Conservation (phyloP, 179 eudicot species). For the Gypsophila paniculata region DNA sequence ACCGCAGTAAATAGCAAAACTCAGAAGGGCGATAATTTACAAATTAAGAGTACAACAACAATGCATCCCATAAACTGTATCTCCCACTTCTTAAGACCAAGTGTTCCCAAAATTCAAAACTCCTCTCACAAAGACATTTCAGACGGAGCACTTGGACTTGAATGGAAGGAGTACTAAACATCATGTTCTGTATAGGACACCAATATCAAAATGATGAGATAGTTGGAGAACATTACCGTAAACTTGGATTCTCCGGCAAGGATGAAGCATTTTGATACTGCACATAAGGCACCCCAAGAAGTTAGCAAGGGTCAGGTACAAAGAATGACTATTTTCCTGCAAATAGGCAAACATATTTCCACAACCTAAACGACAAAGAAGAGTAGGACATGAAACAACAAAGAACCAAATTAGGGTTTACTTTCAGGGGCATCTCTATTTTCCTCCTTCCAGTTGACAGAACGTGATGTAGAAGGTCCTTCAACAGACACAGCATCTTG, state of each 20-base stretch:
- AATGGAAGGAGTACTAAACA: neutral
- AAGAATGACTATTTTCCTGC: neutral
- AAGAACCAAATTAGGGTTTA: constrained; percentile 24
- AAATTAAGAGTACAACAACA: constrained; percentile 1
- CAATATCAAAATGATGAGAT: neutral
- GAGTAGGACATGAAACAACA: constrained; percentile 1
- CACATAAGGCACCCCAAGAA: constrained; percentile 22
- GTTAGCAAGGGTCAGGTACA: constrained; percentile 9
- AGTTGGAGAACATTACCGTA: constrained; percentile 46
- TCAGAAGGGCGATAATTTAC: neutral
- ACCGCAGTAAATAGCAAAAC: constrained; percentile 3
- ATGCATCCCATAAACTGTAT: neutral
- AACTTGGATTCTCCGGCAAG: constrained; percentile 79
- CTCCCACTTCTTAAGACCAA: too few species aligned
- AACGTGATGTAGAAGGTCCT: constrained; percentile 42
- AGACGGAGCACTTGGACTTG: too few species aligned
- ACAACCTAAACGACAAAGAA: neutral
- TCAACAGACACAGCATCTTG: constrained; percentile 30
- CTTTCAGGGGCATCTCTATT: constrained; percentile 66
- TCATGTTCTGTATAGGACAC: neutral
- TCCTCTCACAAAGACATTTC: too few species aligned
- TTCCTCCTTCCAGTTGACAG: constrained; percentile 54
- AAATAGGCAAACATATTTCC: neutral
- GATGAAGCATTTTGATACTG: constrained; percentile 65
- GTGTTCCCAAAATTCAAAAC: too few species aligned